These are phyloP conservation scores for Strobilomyces confusus DNA, from an alignment of 768 basidiomycete genomes.

Conservation along the genomic window DNA sequence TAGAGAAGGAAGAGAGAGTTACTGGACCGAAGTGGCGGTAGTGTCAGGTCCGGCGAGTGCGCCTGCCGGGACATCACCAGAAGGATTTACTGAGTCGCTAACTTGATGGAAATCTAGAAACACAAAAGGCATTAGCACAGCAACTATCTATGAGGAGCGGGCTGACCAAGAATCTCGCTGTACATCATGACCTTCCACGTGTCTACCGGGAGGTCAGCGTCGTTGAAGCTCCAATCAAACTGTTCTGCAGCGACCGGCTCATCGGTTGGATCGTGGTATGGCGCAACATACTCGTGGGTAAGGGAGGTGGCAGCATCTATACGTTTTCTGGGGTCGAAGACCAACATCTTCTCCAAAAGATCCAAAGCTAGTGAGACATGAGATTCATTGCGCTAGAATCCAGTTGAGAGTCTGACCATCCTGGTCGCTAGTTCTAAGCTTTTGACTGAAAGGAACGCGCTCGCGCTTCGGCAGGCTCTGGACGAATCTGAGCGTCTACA, in stretches of 20 bases:
- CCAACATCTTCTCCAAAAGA: slow-evolving; percentile 97
- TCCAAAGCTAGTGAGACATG: slow-evolving; percentile 64
- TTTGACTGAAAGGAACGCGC: slow-evolving; percentile 91
- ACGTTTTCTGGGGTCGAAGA: slow-evolving; percentile 96
- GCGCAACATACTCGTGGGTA: slow-evolving; percentile 88
- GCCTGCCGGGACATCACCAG: slow-evolving; percentile 47
- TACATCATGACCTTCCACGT: slow-evolving; percentile 99
- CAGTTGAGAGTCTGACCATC: slow-evolving; percentile 53
- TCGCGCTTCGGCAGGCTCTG: slow-evolving; percentile 95
- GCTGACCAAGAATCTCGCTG: slow-evolving; percentile 89
- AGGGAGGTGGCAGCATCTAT: slow-evolving; percentile 93
- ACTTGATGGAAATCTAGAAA: slow-evolving; percentile 77
- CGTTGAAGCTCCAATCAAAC: slow-evolving; percentile 99
- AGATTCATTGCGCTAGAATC: not conserved
- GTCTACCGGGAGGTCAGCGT: slow-evolving; percentile 96
- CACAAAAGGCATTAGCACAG: not conserved
- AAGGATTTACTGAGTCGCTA: slow-evolving; percentile 44
- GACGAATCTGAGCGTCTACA: slow-evolving; percentile 95
- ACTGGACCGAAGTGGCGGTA: slow-evolving; percentile 15
- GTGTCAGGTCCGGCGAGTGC: slow-evolving; percentile 59
- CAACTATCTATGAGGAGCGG: not conserved
- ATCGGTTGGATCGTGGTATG: slow-evolving; percentile 98
- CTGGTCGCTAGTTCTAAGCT: slow-evolving; percentile 83
- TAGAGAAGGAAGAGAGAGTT: not conserved
- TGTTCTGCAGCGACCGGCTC: slow-evolving; percentile 91